Base-by-base conservation (phyloP, 768 basidiomycete species). In the Russula olivacea region DNA sequence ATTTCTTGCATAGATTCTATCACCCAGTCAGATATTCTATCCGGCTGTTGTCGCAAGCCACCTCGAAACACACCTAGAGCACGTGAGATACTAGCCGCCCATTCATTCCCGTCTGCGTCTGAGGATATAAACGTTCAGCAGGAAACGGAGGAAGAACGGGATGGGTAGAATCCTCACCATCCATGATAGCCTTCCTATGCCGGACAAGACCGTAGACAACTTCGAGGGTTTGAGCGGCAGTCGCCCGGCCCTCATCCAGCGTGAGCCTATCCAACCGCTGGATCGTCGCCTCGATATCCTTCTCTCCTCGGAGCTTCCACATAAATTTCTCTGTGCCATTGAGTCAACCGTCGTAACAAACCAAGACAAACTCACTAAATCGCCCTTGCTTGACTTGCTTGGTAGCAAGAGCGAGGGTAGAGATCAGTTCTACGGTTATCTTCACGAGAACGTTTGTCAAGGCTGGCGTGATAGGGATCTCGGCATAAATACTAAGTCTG, bases 281-380 rank as follows among this genome's bases (percentile, higher is more conserved):
- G n/a, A 56, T 28, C 5, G 30, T 15, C 0, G 45, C 54, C 5
- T 56, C 47, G 8, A 61, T 49, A 1, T 56, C 61, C 10, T 55
- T 61, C 6, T 61, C 54, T 49, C 61, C 61, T 2, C 55, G n/a
- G 4, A 61, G 28, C 47, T 55, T 56, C 38, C 38, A 49, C 4
- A 43, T 36, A 4, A 61, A 50, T 41, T 61, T 61, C 47, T 56
- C 61, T 61, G 25, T 19, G 9, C 6, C 1, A 8, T 34, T 57
- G 4, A 61, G 49, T 11, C 3, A 19, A 36, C 8, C 23, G 10
- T 15, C 36, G 4, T 11, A 23, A 17, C 30, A 4, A 4, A 9
- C 14, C 15, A 43, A 10, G 1, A 10, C 3, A 3, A 0, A 51
- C 61, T 51, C 17, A 61, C 55, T 61, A 5, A 61, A 41, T 49